Conservation (phyloP, 176 grass and related monocot species). For the Canna indica region DNA sequence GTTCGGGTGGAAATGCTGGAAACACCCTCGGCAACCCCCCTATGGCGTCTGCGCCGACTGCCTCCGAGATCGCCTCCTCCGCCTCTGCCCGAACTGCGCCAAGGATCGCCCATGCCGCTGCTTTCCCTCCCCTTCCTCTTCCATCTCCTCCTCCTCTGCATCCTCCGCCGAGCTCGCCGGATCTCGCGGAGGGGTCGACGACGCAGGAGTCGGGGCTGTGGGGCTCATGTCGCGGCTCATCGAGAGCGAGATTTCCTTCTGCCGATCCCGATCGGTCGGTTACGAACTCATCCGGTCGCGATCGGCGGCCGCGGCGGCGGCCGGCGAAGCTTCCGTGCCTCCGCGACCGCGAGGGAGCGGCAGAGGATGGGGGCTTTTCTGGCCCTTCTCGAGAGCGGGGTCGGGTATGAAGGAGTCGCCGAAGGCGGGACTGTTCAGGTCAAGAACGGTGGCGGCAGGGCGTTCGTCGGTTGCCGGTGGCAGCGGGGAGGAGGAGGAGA, state of each 20-base stretch:
- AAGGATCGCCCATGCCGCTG: conserved; percentile 39
- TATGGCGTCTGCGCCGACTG: conserved; percentile 61
- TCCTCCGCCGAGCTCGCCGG: conserved; percentile 30
- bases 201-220: conserved; percentile 25
- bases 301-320: neutral
- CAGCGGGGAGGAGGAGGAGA: conserved; percentile 9
- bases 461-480: conserved; percentile 3
- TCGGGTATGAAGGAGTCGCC: neutral
- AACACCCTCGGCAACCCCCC: conserved; percentile 36
- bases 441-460: conserved; percentile 43
- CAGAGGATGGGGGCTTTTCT: conserved; percentile 39
- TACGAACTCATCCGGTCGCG: conserved; percentile 23
- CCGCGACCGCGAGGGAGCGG: neutral
- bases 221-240: conserved; percentile 21
- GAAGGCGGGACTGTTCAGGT: conserved; percentile 31
- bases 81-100: conserved; percentile 69
- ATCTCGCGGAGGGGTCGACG: conserved; percentile 12
- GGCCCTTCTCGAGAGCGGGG: conserved; percentile 22
- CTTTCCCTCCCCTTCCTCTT: conserved; percentile 13
- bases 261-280: conserved; percentile 52
- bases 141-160: conserved; percentile 19
- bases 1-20: conserved; percentile 42
- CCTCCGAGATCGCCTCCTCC: conserved; percentile 64
- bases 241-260: conserved; percentile 29
- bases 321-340: neutral